These are phyloP conservation scores for Cercospora sp. DNA, from an alignment of 2,329 filamentous ascomycete genomes.

Conservation along the genomic window DNA sequence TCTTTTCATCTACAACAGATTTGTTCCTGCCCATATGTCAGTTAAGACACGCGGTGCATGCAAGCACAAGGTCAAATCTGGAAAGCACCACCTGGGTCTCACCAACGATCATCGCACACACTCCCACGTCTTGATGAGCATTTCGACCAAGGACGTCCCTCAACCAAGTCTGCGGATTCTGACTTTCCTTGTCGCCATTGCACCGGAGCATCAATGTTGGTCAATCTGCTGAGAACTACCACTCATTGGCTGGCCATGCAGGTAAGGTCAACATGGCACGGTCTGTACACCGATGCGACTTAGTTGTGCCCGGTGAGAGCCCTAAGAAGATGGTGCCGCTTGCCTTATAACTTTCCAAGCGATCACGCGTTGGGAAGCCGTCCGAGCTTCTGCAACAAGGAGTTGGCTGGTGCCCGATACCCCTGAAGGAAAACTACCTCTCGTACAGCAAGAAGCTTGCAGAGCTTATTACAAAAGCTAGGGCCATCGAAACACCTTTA, in stretches of 20 bases:
- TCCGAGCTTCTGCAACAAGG: constrained; percentile 60
- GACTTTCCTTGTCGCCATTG: background rate
- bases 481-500: background rate
- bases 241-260: background rate
- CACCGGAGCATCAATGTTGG: background rate
- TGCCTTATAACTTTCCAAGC: constrained; percentile 58
- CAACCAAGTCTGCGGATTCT: background rate
- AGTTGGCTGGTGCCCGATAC: constrained; percentile 62
- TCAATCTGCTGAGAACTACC: background rate
- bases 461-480: constrained; percentile 39
- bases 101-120: background rate
- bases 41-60: too few relatives aligned
- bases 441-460: constrained; percentile 5
- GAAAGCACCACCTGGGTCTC: too few relatives aligned
- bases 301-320: constrained; percentile 37
- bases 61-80: too few relatives aligned
- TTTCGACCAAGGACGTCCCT: background rate
- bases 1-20: background rate
- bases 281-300: background rate
- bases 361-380: constrained; percentile 52
- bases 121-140: background rate
- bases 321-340: constrained; percentile 55
- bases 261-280: background rate
- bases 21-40: background rate
- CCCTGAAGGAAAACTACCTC: constrained; percentile 24